These are phyloP conservation scores for Pseudofabraea citricarpa DNA, from an alignment of 2,329 filamentous ascomycete species.

Conservation along the genomic window DNA sequence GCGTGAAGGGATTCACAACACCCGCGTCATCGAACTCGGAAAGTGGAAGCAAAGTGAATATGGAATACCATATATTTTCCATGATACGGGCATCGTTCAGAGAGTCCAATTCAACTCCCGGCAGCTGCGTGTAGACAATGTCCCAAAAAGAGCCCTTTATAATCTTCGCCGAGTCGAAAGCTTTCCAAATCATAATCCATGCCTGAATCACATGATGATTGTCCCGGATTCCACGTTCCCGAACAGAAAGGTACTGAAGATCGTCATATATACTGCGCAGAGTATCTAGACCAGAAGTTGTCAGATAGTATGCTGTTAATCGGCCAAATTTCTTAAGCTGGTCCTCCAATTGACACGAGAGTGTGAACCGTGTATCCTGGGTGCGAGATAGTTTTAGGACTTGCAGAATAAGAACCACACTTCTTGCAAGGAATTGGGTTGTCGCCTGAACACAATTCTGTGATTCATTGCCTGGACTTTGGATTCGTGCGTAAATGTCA, in stretches of 20 bases:
- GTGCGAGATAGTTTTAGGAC: conserved; percentile 37
- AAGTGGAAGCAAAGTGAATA: conserved; percentile 58
- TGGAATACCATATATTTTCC: conserved; percentile 51
- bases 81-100: conserved; percentile 40
- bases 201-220: conserved; percentile 42
- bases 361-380: conserved; percentile 2
- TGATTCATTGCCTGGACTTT: background rate
- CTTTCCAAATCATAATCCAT: conserved; percentile 55
- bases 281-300: conserved; percentile 36
- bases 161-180: conserved; percentile 45
- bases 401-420: conserved; percentile 32
- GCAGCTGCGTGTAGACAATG: conserved; percentile 40
- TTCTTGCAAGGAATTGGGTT: conserved; percentile 15
- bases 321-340: conserved; percentile 39
- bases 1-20: conserved; percentile 35
- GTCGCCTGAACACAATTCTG: background rate
- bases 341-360: conserved; percentile 40
- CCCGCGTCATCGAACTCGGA: conserved; percentile 54
- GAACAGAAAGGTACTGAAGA: conserved; percentile 38
- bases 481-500: conserved; percentile 18
- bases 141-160: conserved; percentile 58
- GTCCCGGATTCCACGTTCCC: conserved; percentile 47
- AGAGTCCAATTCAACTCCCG: conserved; percentile 30
- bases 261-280: conserved; percentile 43
- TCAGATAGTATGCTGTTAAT: conserved; percentile 34